Evolutionary conservation across 2,329 filamentous ascomycete species (phyloP), one percentile per base, ranked within the genome.

Genomic region (Hysterium pulicare): DNA sequence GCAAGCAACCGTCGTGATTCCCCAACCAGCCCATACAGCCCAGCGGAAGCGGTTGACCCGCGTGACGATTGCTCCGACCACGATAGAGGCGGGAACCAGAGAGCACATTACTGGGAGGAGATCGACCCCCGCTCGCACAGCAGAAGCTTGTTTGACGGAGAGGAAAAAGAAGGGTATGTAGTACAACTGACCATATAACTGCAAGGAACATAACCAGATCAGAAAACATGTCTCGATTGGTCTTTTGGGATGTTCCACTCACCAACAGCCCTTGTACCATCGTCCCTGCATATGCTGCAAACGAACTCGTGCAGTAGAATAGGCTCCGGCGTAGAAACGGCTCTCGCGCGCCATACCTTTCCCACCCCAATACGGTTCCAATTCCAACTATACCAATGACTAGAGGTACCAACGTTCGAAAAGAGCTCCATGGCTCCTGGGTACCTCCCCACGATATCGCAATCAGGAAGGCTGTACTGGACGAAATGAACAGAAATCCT

Each of bases 381-480:
- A 28, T 28, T 8, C 24, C 24, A 28, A 71, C 35, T 5, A 55
- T 47, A 0, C 74, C 74, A 40, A 75, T 68, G 0, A 76, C 56
- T 15, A 78, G 67, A 9, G 78, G 55, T 41, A 71, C 73, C 35
- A 78, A 72, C 4, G 77, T 73, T 36, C 71, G 73, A 0, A 71
- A 57, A 1, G 67, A 73, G 37, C 50, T 57, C 71, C 76, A 79
- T 0, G 74, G 65, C 40, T 71, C 74, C 1, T 67, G 62, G 9
- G 62, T 63, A n/a, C 72, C 74, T 3, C 74, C 75, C 48, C 77
- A 76, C 42, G 74, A 66, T 2, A 78, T 55, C 0, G 74, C 73
- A 0, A 76, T 59, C 0, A 76, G 62, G 2, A 78, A 51, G 59
- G 74, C 64, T 6, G 73, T 51, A 1, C 68, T 70, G 8, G 72